Evolutionary conservation across 495 filamentous ascomycete species (phyloP).

Genomic region (Podospora pseudopauciseta): DNA sequence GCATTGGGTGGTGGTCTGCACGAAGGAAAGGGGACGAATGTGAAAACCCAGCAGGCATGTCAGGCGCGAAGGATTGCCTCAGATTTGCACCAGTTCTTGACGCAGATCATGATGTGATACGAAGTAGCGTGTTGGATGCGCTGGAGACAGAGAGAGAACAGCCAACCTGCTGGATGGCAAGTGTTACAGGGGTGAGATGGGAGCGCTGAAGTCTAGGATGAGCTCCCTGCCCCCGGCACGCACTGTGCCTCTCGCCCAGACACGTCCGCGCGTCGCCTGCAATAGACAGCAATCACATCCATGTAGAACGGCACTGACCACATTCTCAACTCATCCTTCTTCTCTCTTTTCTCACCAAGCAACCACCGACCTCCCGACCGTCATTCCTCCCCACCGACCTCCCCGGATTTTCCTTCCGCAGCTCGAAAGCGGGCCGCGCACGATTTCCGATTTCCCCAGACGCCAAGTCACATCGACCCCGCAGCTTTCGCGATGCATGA

Average conservation of each 20-base stretch:
- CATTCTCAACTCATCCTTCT: too few species aligned
- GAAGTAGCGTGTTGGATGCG: neutral
- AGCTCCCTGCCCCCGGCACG: too few species aligned
- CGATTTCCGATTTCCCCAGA: neutral
- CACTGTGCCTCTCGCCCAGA: too few species aligned
- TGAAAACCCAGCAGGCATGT: neutral
- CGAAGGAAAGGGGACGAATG: neutral
- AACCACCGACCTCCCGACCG: neutral
- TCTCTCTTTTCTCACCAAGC: too few species aligned
- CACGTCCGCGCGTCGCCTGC: too few species aligned
- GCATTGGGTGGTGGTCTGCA: neutral
- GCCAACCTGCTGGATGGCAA: too few species aligned
- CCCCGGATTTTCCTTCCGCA: neutral
- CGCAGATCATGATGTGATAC: neutral
- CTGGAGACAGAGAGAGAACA: too few species aligned
- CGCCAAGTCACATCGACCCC: neutral
- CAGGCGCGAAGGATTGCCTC: neutral
- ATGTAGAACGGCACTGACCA: too few species aligned
- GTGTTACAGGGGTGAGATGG: too few species aligned
- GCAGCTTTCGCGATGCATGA: neutral
- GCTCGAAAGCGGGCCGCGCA: neutral
- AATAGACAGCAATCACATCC: neutral
- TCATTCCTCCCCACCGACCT: neutral
- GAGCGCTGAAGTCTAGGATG: too few species aligned
- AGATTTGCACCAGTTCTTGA: conserved; percentile 1